Conservation (phyloP, 768 basidiomycete species). For the Tricholoma flavovirens region DNA sequence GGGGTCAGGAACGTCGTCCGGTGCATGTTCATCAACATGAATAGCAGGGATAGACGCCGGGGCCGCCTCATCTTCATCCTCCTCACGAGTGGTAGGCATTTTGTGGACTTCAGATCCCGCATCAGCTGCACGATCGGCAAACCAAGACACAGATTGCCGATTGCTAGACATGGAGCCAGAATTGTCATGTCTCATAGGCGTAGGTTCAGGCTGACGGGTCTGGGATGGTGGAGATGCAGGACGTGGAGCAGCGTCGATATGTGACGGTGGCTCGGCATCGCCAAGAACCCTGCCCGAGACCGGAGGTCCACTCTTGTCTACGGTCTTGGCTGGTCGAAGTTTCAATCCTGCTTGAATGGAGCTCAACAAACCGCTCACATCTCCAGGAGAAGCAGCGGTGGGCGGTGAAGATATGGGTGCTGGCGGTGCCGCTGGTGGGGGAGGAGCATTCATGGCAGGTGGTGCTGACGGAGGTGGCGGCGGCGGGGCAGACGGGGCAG, state of each 20-base stretch:
- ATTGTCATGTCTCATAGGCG: constrained; percentile 20
- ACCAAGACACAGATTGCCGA: constrained; percentile 89
- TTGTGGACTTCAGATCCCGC: constrained; percentile 33
- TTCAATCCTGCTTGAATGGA: constrained; percentile 76
- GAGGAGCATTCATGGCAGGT: constrained; percentile 29
- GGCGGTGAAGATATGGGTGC: constrained; percentile 22
- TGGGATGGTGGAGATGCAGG: constrained; percentile 37
- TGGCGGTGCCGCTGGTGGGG: constrained; percentile 30
- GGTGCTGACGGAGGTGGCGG: constrained; percentile 27
- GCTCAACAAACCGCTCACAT: constrained; percentile 60
- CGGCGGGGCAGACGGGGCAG: constrained; percentile 30
- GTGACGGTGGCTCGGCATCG: constrained; percentile 61
- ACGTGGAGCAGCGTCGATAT: constrained; percentile 51
- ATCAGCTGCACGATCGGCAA: constrained; percentile 79
- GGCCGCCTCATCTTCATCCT: constrained; percentile 46
- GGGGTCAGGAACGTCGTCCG: constrained; percentile 39
- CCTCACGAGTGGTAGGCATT: constrained; percentile 52
- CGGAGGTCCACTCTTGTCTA: constrained; percentile 71
- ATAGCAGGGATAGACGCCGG: constrained; percentile 45
- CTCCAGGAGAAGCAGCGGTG: constrained; percentile 35
- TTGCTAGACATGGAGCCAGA: constrained; percentile 33
- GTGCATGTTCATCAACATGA: constrained; percentile 42
- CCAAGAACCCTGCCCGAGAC: constrained; percentile 77
- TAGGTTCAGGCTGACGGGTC: constrained; percentile 21
- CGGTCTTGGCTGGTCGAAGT: constrained; percentile 71